Evolutionary conservation across 129 eudicot species (phyloP).

Genomic region (Lonicera japonica): DNA sequence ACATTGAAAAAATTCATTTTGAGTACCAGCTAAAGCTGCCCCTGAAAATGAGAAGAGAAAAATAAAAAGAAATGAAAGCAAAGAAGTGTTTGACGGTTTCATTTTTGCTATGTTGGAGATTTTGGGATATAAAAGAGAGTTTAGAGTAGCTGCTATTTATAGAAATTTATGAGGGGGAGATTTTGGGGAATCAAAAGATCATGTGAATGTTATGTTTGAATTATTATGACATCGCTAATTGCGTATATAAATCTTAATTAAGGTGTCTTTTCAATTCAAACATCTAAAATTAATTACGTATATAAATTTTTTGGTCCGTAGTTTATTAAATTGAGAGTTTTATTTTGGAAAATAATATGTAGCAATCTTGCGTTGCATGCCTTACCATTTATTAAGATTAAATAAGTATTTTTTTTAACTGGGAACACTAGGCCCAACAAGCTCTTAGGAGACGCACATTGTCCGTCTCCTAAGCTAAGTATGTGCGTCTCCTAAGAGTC

Average conservation of each 20-base stretch:
- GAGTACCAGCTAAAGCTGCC: neutral
- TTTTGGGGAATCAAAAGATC: neutral
- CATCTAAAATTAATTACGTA: neutral
- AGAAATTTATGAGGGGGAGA: neutral
- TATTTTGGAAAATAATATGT: too few species aligned
- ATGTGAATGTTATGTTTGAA: neutral
- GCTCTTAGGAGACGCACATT: too few species aligned
- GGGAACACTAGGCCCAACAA: too few species aligned
- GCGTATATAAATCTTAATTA: neutral
- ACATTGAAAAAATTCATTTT: conserved; percentile 12
- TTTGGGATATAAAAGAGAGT: neutral
- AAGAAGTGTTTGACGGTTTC: neutral
- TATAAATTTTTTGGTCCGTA: too few species aligned
- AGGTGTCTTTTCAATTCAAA: neutral
- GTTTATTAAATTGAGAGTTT: too few species aligned
- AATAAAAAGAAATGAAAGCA: neutral
- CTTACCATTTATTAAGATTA: too few species aligned
- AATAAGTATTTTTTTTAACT: too few species aligned
- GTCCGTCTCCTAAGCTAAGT: too few species aligned
- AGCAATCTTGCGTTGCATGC: too few species aligned
- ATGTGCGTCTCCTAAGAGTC: too few species aligned
- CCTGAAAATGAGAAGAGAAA: neutral
- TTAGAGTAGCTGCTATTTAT: neutral
- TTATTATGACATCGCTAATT: too few species aligned
- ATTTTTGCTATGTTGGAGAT: neutral